phyloP scores from a whole-genome alignment of 2,329 filamentous ascomycete species.

The Grosmannia clavigera region DNA sequence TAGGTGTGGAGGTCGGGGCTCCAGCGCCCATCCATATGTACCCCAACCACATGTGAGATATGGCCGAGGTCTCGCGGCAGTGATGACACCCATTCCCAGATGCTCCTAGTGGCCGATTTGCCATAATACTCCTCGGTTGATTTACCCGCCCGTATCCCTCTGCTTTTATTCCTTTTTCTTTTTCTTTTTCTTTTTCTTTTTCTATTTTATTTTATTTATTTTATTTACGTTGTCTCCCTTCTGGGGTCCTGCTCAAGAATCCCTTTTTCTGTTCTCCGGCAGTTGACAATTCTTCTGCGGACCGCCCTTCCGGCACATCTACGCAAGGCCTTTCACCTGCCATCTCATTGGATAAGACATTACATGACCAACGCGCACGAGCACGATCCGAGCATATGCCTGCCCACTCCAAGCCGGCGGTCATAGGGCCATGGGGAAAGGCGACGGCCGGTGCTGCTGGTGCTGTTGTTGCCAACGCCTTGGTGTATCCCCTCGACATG shows the following conservation, averaged over 20 bases:
- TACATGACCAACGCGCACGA: neutral
- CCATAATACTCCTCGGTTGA: neutral
- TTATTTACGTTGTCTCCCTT: neutral
- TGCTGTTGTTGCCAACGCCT: constrained; percentile 84
- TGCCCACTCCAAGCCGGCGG: constrained; percentile 49
- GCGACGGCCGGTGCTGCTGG: constrained; percentile 87
- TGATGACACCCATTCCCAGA: neutral
- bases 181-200: neutral
- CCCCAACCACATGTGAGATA: constrained; percentile 11
- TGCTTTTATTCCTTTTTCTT: neutral
- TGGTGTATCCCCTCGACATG: constrained; percentile 97
- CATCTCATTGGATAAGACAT: neutral
- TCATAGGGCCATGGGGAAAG: constrained; percentile 81
- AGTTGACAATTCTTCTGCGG: neutral
- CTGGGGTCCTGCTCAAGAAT: neutral
- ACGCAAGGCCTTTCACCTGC: neutral
- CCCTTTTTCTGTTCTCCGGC: neutral
- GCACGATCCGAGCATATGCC: constrained; percentile 27
- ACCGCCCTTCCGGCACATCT: neutral
- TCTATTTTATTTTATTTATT: too few species aligned
- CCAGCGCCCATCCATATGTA: neutral
- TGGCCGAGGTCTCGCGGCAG: constrained; percentile 12
- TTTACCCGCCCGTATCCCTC: neutral
- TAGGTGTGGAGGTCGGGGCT: neutral
- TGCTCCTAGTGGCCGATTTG: neutral